Evolutionary conservation across 768 basidiomycete species (phyloP), one percentile per base, ranked within the genome.

Genomic region (Fistulinella prunicolor): DNA sequence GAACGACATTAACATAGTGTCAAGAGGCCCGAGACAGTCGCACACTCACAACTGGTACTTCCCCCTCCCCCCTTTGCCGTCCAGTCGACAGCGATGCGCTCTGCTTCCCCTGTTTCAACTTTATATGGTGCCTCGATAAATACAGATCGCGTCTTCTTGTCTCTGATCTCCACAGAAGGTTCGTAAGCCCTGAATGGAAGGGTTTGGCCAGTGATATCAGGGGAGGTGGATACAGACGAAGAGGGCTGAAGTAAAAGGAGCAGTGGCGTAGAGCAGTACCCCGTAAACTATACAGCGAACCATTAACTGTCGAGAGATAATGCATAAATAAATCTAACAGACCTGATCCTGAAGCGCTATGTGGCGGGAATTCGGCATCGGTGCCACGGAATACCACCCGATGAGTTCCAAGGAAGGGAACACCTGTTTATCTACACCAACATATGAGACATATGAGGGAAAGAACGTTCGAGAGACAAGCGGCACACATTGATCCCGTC

Each of bases 51-150:
- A 54, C 83, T 89, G 13, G 83, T 89, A 36, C 85, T 86, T 53
- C 83, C 87, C 23, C 82, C 88, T 40, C 91, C 89, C 9, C 89
- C 89, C 64, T 84, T 82, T 21, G 90, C 88, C 3, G 90, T 90
- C 79, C 92, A 95, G 65, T 98, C 95, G 0, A 99, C 96, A 6
- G 96, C 96, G 53, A 99, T 97, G 32, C 96, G 84, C 65, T 99
- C 96, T 14, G 96, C 96, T 70, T 99, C 96, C 28, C 95, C 96
- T 0, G 95, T 97, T 68, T 97, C 95, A 16, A 99, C 86, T 42
- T 81, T 85, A 70, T 85, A 98, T 4, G 86, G 73, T 1, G 86
- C 89, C 60, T 92, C 87, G 38, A 95, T 82, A 59, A 89, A 95
- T 10, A 86, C 84, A 1, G 83, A 81, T 44, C 85, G 82, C 43